phyloP scores from a whole-genome alignment of 192 early-diverging fungal genomes.

The Allomyces javanicus region DNA sequence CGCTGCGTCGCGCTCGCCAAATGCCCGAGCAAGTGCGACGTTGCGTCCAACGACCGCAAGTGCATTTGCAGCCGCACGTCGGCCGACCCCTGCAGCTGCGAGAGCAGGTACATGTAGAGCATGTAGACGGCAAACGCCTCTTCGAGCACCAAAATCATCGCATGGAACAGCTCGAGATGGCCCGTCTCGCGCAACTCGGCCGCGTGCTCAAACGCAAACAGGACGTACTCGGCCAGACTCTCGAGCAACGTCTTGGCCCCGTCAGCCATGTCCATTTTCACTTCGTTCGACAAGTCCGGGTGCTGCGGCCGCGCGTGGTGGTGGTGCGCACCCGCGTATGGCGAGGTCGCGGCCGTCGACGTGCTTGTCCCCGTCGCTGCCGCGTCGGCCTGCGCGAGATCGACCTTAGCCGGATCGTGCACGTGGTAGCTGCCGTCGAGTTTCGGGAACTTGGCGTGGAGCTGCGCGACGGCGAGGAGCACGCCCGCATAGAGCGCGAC shows the following conservation, averaged over 20 bases:
- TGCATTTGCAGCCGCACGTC: background rate
- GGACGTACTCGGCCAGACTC: background rate
- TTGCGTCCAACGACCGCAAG: background rate
- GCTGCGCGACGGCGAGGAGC: background rate
- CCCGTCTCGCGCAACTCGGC: background rate
- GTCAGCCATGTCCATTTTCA: background rate
- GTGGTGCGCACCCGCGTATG: background rate
- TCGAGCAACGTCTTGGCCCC: background rate
- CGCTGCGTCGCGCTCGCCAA: background rate
- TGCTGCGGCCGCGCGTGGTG: background rate
- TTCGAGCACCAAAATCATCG: background rate
- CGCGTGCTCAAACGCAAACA: background rate
- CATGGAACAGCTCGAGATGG: background rate
- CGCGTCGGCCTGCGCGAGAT: background rate
- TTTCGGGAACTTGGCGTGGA: background rate
- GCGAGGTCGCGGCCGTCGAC: background rate
- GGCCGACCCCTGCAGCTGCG: background rate
- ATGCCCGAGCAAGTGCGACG: background rate
- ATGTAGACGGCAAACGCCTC: background rate
- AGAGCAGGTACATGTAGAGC: background rate
- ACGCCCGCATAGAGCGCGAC: background rate
- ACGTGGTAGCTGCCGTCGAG: too few species aligned
- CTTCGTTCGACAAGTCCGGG: background rate
- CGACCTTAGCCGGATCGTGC: background rate
- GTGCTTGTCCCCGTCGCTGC: background rate